Base-by-base conservation (phyloP, 441 rosid species). In the Raphanus hybrid region DNA sequence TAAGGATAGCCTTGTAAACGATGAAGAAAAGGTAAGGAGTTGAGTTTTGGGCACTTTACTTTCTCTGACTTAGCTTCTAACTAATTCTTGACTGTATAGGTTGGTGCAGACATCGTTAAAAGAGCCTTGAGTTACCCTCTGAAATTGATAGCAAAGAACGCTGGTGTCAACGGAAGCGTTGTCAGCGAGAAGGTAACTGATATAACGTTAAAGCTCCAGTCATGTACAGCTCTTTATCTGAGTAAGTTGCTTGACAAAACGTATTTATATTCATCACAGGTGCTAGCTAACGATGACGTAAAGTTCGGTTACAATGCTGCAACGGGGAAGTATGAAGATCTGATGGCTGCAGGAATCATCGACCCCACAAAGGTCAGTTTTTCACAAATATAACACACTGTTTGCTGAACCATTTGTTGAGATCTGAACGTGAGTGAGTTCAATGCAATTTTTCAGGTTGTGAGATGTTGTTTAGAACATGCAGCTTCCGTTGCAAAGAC, bases 281-380 rank as follows among this genome's bases (percentile, higher is more conserved):
- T 96, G 18, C 91, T 96, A 5, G 85, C 96, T 7, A 89, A 80
- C 12, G 97, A 90, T 69, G 80, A 90, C 70, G 82, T 80, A 87
- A 29, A 75, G 75, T 85, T 48, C 35, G 98, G 99, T 12, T 96
- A 83, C 86, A 96, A 96, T 84, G 99, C 99, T 41, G 96, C 97
- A 39, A 93, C 97, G 0, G 99, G 99, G 41, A 88, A 87, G 14
- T 96, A 93, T 8, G 99, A 96, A 73, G 99, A 96, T 85, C 73
- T 96, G 41, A 93, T 96, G 98, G 88, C 97, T 75, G 97, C 93
- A 70, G 98, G 99, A 29, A 96, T 93, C 54, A 96, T 96, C 3
- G 97, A 93, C 77, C 98, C 99, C 16, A 92, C 99, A 8, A 96
- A 96, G 97, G 99, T 91, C 64, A 73, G 74, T 29, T 29, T 32